These are phyloP conservation scores for Papilionanthe hybrid DNA, from an alignment of 116 monocot species.

Conservation along the genomic window DNA sequence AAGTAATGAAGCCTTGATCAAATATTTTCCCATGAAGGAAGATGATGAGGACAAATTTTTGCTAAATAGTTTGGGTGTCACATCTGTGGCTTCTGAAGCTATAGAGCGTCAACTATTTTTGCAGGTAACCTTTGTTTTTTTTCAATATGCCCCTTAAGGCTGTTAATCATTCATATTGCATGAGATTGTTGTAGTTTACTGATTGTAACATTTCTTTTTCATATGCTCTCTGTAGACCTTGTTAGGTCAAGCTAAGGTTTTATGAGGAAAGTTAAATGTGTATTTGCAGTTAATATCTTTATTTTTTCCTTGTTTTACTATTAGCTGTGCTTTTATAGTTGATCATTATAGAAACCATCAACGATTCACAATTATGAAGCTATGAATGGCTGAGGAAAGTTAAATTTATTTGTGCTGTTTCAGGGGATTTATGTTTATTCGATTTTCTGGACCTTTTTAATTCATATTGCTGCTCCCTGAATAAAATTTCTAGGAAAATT, in stretches of 20 bases:
- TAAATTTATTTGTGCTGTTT: not conserved
- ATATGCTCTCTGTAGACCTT: not conserved
- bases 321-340: not conserved
- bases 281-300: not conserved
- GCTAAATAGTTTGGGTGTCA: constrained; percentile 75
- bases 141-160: not conserved
- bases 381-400: not conserved
- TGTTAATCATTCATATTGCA: not conserved
- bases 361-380: not conserved
- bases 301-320: not conserved
- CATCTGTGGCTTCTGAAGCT: constrained; percentile 72
- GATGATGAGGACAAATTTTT: constrained; percentile 70
- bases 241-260: not conserved
- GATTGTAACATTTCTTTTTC: not conserved
- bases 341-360: not conserved
- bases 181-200: not conserved
- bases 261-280: not conserved
- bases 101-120: constrained; percentile 54
- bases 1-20: not conserved
- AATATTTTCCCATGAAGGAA: constrained; percentile 40
- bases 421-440: not conserved
- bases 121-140: constrained; percentile 29
- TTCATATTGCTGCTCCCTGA: not conserved
- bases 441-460: not conserved
- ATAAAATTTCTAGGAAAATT: not conserved